Evolutionary conservation across 305 asterid species (phyloP).

Genomic region (Fraxinus xanthoxyloides): DNA sequence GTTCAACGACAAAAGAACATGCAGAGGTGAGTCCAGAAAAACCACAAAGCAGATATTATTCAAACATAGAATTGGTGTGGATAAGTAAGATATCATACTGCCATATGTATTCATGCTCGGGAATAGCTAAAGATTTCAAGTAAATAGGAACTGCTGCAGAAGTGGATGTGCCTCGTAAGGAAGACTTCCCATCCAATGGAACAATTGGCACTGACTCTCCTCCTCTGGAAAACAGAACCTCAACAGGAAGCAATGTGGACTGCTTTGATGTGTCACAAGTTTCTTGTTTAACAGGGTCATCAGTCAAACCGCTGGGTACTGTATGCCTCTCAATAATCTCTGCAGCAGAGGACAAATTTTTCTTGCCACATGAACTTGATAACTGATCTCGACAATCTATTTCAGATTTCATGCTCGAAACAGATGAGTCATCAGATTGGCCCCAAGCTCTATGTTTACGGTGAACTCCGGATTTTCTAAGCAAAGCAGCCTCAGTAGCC

Average conservation of each 20-base stretch:
- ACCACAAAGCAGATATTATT: constrained; percentile 5
- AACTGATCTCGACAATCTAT: constrained; percentile 37
- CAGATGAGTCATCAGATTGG: constrained; percentile 51
- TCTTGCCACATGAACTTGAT: constrained; percentile 42
- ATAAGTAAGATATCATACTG: constrained; percentile 58
- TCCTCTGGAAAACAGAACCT: constrained; percentile 41
- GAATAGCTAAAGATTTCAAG: constrained; percentile 53
- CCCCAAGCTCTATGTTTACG: constrained; percentile 49
- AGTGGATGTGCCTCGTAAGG: constrained; percentile 32
- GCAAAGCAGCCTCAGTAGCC: constrained; percentile 88
- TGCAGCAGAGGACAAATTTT: constrained; percentile 28
- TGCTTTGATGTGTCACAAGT: constrained; percentile 35
- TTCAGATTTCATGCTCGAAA: constrained; percentile 38
- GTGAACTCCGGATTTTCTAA: constrained; percentile 71
- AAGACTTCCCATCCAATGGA: constrained; percentile 30
- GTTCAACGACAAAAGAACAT: constrained; percentile 17
- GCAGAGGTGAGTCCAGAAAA: constrained; percentile 9
- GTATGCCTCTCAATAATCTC: constrained; percentile 50
- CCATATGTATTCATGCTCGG: constrained; percentile 79
- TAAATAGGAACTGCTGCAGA: constrained; percentile 38
- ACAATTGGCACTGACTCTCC: constrained; percentile 35
- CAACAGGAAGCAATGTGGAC: constrained; percentile 34
- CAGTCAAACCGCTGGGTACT: constrained; percentile 22
- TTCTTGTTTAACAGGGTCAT: constrained; percentile 45
- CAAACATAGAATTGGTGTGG: constrained; percentile 13